Evolutionary conservation across 805 yeast genomes (phyloP), one percentile per base, ranked within the genome.

Genomic region (Wickerhamiella australiensis): DNA sequence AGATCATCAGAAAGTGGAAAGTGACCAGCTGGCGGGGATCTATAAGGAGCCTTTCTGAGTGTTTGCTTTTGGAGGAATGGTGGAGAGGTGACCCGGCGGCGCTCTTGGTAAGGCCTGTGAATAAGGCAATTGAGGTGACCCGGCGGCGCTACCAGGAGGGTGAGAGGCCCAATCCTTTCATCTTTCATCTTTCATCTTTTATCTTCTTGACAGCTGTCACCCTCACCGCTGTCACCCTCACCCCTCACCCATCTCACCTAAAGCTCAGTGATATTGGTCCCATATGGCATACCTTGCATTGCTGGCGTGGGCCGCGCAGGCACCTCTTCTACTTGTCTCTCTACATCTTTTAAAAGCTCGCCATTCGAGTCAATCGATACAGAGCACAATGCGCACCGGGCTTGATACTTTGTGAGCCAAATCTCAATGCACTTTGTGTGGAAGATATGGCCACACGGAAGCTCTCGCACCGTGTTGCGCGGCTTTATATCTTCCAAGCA

Each of bases 311-410:
- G 22, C 23, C 26, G 12, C 12, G 41, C 40, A 18, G 37, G 37
- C 20, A 4, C 42, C 25, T n/a, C 17, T 4, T n/a, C 42, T 13
- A 11, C 42, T 13, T 38, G 17, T 18, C 8, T n/a, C 20, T 33
- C 38, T 33, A 15, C 18, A n/a, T 33, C 38, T 17, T 33, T 33
- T 18, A 11, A 3, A 5, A 22, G 23, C 20, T 22, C 33, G 20
- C 26, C 43, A 8, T 27, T 40, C 26, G 7, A 11, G 23, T 57
- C 71, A 76, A 60, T 79, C 80, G 60, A 79, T 86, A 27, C 80
- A 67, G 84, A 82, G 65, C 95, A 85, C 70, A 80, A 77, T 7
- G 95, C 94, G 61, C 95, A 85, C 57, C 85, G 80, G 0, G 87
- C 88, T 43, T 82, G 73, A 56, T 90, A 69, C 54, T 76, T 75